Conservation (phyloP, 805 yeast genomes). For the Ogataea haglerorum region DNA sequence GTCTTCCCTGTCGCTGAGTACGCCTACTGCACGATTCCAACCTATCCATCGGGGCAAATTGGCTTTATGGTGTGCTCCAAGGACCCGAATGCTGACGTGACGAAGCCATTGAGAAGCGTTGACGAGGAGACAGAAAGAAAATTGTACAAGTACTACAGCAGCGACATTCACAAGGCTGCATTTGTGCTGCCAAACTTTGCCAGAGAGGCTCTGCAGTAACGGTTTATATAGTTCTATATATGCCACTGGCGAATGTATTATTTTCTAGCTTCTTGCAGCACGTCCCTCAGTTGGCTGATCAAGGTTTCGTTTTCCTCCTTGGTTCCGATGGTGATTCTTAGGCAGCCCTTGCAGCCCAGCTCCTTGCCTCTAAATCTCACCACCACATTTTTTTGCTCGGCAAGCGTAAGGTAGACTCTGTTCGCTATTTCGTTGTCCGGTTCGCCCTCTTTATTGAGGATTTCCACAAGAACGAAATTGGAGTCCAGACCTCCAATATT, state of each 20-base stretch:
- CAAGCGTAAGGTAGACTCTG: constrained; percentile 63
- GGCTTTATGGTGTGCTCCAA: constrained; percentile 97
- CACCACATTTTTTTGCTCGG: constrained; percentile 71
- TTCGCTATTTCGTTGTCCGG: constrained; percentile 72
- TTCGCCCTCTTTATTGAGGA: constrained; percentile 55
- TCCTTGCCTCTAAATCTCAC: constrained; percentile 91
- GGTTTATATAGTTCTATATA: neutral
- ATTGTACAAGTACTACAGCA: constrained; percentile 78
- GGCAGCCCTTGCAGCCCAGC: constrained; percentile 81
- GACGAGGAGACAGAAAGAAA: constrained; percentile 58
- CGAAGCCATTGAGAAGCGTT: constrained; percentile 64
- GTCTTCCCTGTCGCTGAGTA: constrained; percentile 92
- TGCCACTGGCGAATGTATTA: neutral
- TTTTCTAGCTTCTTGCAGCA: constrained; percentile 16
- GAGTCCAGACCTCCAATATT: constrained; percentile 84
- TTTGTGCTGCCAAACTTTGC: constrained; percentile 95
- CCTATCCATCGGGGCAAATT: constrained; percentile 95
- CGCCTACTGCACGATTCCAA: constrained; percentile 90
- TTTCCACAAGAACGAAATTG: constrained; percentile 75
- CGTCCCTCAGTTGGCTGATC: constrained; percentile 34
- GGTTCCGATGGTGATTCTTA: constrained; percentile 88
- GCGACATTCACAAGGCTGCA: constrained; percentile 80
- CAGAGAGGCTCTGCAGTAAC: constrained; percentile 34
- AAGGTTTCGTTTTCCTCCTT: constrained; percentile 62
- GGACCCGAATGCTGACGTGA: constrained; percentile 60